Conservation (phyloP, 2,329 filamentous ascomycete species). For the Ophiocordyceps polyrhachis-furcata region DNA sequence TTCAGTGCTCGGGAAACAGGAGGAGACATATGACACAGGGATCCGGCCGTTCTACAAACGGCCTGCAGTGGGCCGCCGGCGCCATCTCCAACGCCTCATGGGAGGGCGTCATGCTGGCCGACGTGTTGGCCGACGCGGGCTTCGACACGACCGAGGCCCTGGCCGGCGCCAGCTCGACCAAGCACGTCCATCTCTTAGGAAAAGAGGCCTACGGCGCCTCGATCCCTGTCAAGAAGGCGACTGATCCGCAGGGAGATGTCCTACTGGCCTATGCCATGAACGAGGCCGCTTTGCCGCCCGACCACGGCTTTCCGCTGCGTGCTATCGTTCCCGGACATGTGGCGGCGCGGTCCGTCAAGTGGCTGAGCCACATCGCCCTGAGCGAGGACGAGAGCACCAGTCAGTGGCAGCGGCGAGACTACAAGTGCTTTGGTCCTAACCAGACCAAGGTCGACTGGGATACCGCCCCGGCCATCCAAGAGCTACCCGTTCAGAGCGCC, state of each 20-base stretch:
- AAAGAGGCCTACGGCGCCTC: constrained; percentile 42
- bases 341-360: constrained; percentile 50
- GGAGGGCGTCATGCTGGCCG: constrained; percentile 35
- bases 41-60: constrained; percentile 27
- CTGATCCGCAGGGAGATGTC: constrained; percentile 44
- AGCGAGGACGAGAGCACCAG: constrained; percentile 47
- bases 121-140: constrained; percentile 37
- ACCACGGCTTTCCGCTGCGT: constrained; percentile 47
- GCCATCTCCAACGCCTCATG: constrained; percentile 42
- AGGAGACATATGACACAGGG: constrained; percentile 37
- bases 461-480: constrained; percentile 43
- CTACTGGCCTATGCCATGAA: constrained; percentile 52
- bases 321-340: constrained; percentile 46
- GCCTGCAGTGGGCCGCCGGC: constrained; percentile 39
- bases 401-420: constrained; percentile 48
- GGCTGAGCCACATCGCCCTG: constrained; percentile 44
- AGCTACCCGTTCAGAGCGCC: constrained; percentile 49
- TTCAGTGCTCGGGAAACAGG: constrained; percentile 44
- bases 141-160: constrained; percentile 21
- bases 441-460: constrained; percentile 42
- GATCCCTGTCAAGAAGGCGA: constrained; percentile 37
- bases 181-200: constrained; percentile 38
- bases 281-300: constrained; percentile 37
- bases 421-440: constrained; percentile 51
- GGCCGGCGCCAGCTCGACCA: constrained; percentile 17